These are phyloP conservation scores for Heritiera littoralis DNA, from an alignment of 345 rosid genomes.

Conservation along the genomic window DNA sequence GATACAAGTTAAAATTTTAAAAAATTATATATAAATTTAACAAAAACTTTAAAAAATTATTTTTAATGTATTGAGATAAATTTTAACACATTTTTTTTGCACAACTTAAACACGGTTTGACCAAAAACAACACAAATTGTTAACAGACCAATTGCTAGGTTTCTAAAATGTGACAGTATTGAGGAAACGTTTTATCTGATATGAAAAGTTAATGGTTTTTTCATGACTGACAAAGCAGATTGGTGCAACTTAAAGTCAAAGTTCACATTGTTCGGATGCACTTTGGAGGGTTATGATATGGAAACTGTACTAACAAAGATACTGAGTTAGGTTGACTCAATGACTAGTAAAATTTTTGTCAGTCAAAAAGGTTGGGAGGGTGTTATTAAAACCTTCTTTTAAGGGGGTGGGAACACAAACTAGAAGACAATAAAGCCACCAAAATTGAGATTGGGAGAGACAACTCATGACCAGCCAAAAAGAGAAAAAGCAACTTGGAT, in stretches of 20 bases:
- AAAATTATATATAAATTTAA: too few species aligned
- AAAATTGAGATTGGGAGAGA: conserved; percentile 38
- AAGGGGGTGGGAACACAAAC: conserved; percentile 50
- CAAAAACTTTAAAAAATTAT: too few species aligned
- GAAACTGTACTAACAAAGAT: conserved; percentile 43
- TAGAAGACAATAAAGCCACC: conserved; percentile 63
- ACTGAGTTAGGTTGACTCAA: conserved; percentile 43
- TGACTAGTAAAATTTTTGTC: background rate
- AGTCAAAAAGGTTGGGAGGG: conserved; percentile 26
- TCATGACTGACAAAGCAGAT: conserved; percentile 16
- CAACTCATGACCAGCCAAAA: conserved; percentile 47
- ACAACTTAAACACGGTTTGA: too few species aligned
- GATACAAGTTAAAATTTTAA: too few species aligned
- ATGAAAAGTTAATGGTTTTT: background rate
- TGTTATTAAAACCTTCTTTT: conserved; percentile 38
- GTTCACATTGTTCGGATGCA: conserved; percentile 49
- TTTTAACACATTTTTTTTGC: too few species aligned
- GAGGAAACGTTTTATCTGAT: too few species aligned
- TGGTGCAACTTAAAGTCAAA: conserved; percentile 51
- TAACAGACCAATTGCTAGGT: too few species aligned
- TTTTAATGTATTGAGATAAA: too few species aligned
- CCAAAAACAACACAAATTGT: too few species aligned
- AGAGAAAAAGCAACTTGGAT: conserved; percentile 28
- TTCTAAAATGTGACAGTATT: background rate
- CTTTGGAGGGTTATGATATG: conserved; percentile 54